Base-by-base conservation (phyloP, 2,329 filamentous ascomycete species). In the Podosphaera fusca region DNA sequence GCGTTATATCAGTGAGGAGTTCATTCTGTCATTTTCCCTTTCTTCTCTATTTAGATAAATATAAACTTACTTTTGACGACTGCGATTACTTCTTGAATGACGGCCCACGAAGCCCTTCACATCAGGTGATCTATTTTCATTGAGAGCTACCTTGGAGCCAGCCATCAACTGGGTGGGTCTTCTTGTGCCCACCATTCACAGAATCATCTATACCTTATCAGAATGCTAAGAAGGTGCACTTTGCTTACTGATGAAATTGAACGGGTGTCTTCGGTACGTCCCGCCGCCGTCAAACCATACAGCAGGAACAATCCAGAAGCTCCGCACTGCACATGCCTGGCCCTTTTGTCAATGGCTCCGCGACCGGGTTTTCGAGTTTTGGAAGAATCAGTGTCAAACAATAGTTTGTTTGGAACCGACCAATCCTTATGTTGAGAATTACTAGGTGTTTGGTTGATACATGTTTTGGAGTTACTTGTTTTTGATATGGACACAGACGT, bases 381-480 rank as follows among this genome's bases (percentile, higher is more conserved):
- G 38, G 52, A 54, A 40, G 52, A 54, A 31, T 54, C 52, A 9
- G 35, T n/a, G n/a, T n/a, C n/a, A n/a, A n/a, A n/a, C n/a, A n/a
- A n/a, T n/a, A n/a, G n/a, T n/a, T n/a, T n/a, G n/a, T n/a, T n/a
- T n/a, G n/a, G n/a, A n/a, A n/a, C n/a, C n/a, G n/a, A n/a, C n/a
- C n/a, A n/a, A n/a, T n/a, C n/a, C n/a, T n/a, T n/a, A n/a, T n/a
- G n/a, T n/a, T n/a, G n/a, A n/a, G n/a, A n/a, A n/a, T n/a, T n/a
- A n/a, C n/a, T n/a, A n/a, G n/a, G n/a, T n/a, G n/a, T n/a, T n/a
- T n/a, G n/a, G n/a, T n/a, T n/a, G n/a, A n/a, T n/a, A n/a, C n/a
- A n/a, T n/a, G n/a, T n/a, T n/a, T n/a, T n/a, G n/a, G n/a, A n/a
- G n/a, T n/a, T n/a, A n/a, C n/a, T n/a, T n/a, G n/a, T n/a, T n/a